Evolutionary conservation across 2,329 filamentous ascomycete genomes (phyloP), one percentile per base, ranked within the genome.

Genomic region (Fusarium falciforme): DNA sequence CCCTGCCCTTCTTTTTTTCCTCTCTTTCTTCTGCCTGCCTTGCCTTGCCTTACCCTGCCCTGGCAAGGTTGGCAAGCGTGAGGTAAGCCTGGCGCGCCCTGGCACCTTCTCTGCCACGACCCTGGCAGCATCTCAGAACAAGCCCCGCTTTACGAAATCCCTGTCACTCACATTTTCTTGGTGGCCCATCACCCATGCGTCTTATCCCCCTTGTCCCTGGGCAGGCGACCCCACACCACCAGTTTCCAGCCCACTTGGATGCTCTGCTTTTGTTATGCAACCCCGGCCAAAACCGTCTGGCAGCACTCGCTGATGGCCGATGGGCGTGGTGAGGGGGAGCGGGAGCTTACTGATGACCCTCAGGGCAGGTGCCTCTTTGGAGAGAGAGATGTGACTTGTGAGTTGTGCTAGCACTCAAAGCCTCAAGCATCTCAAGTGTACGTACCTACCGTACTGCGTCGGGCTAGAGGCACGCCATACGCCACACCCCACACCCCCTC

Each of bases 361-460:
- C 71, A 73, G 71, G 71, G 71, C 71, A 72, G 68, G 64, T 72
- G 67, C 57, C 25, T 72, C 44, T 68, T 63, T 74, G 71, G 64
- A 73, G 61, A 54, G 44, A 49, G 47, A 47, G 42, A 38, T 38
- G 36, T 44, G 40, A 44, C 6, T 25, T 44, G 40, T 47, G 22
- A 47, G 42, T 47, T 47, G 42, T 47, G 42, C 42, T 47, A 27
- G 22, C 42, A 25, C 42, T 47, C 22, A 27, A 47, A 47, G 42
- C 22, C 47, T 29, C 44, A 22, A 44, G 20, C 42, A 42, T 10
- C 47, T 29, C 44, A 40, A 20, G 17, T 20, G 22, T 17, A 25
- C 22, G 42, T 47, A 47, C 42, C 12, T 16, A 35, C 52, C n/a
- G 9, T 31, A 3, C 29, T 31, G 29, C 29, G 6, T 12, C 58